Evolutionary conservation across 305 asterid genomes (phyloP).

Genomic region (Rubia peregrina): DNA sequence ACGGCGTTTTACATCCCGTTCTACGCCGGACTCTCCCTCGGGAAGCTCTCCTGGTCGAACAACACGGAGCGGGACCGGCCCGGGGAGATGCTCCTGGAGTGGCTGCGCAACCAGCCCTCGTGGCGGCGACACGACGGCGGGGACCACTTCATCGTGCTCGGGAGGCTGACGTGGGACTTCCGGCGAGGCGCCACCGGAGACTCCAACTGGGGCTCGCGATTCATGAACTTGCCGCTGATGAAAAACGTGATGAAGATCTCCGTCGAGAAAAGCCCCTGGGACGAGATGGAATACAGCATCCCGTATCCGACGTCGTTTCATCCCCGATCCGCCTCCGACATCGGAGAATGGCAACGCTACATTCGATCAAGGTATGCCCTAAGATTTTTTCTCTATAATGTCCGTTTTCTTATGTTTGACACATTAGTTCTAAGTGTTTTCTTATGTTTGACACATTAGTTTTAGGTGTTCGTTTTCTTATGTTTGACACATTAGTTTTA

Average conservation of each 20-base stretch:
- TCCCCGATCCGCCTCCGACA: conserved; percentile 47
- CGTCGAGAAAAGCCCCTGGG: conserved; percentile 51
- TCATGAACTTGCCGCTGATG: conserved; percentile 59
- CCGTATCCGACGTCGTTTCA: conserved; percentile 76
- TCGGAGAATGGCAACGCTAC: conserved; percentile 44
- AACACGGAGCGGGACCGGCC: conserved; percentile 22
- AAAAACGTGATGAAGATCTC: conserved; percentile 48
- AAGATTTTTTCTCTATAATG: too few relatives aligned
- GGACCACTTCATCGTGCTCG: conserved; percentile 61
- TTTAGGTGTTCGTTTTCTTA: too few relatives aligned
- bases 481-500: too few relatives aligned
- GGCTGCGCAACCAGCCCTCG: conserved; percentile 42
- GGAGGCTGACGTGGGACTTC: conserved; percentile 73
- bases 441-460: too few relatives aligned
- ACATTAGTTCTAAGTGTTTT: too few relatives aligned
- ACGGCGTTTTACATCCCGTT: conserved; percentile 21
- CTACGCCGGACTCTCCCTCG: conserved; percentile 17
- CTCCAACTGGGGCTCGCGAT: conserved; percentile 56
- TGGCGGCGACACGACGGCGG: conserved; percentile 49
- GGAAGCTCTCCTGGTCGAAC: conserved; percentile 13
- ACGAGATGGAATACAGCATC: conserved; percentile 45
- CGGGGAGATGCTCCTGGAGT: conserved; percentile 37
- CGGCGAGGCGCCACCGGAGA: conserved; percentile 43
- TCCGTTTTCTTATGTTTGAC: too few relatives aligned
- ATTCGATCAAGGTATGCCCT: conserved; percentile 24